Conservation (phyloP, 208 protist species). For the Leishmania martiniquensis region DNA sequence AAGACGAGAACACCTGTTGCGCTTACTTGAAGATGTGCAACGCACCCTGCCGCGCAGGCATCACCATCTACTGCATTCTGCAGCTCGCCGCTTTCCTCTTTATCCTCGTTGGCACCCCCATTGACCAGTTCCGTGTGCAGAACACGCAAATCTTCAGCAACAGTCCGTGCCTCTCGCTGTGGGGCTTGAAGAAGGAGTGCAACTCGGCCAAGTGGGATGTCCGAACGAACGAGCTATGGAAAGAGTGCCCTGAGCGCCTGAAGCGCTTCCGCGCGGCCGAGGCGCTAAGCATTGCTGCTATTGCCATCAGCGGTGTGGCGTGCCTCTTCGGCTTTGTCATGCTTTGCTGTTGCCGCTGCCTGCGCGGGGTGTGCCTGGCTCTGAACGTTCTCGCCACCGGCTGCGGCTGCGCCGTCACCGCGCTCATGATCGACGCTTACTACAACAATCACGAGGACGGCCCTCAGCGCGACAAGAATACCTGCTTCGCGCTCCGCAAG, state of each 20-base stretch:
- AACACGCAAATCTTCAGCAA: slow-evolving; percentile 25
- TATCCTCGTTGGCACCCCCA: slow-evolving; percentile 48
- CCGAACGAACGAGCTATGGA: slow-evolving; percentile 21
- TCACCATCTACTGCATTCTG: slow-evolving; percentile 39
- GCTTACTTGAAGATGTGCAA: slow-evolving; percentile 12
- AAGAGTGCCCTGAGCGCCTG: slow-evolving; percentile 27
- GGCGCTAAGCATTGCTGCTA: slow-evolving; percentile 41
- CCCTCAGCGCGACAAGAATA: not conserved
- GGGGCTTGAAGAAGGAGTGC: slow-evolving; percentile 58
- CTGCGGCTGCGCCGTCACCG: slow-evolving; percentile 33
- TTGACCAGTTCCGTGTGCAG: slow-evolving; percentile 48
- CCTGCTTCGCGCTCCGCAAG: slow-evolving; percentile 7
- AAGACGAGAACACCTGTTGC: not conserved
- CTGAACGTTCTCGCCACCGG: slow-evolving; percentile 36
- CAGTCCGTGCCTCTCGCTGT: slow-evolving; percentile 51
- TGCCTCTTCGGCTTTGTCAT: slow-evolving; percentile 39
- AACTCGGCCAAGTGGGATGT: slow-evolving; percentile 23
- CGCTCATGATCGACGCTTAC: slow-evolving; percentile 34
- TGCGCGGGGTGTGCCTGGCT: slow-evolving; percentile 38
- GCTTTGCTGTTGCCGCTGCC: slow-evolving; percentile 54
- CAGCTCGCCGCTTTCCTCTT: slow-evolving; percentile 46
- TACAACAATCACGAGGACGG: slow-evolving; percentile 26
- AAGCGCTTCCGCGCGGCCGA: slow-evolving; percentile 43
- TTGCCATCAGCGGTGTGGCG: slow-evolving; percentile 32
- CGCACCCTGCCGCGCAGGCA: slow-evolving; percentile 24